Evolutionary conservation across 2,329 filamentous ascomycete species (phyloP).

Genomic region (Penicillium sp.): DNA sequence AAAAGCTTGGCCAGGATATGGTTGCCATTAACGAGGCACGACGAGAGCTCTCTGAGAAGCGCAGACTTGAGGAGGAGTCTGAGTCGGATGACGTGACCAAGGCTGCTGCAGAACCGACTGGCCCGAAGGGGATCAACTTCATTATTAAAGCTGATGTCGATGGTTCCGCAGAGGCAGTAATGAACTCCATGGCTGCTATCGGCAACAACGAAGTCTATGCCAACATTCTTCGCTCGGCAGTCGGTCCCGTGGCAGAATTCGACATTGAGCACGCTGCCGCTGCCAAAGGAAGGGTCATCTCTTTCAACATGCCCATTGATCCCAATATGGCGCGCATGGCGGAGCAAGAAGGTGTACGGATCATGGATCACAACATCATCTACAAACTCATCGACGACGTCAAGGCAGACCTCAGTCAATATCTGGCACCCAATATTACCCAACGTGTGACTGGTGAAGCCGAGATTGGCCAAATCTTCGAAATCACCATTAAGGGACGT

Average conservation of each 20-base stretch:
- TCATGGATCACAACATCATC: constrained; percentile 75
- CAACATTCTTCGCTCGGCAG: constrained; percentile 71
- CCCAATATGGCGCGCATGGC: constrained; percentile 68
- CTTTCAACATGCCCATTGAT: constrained; percentile 77
- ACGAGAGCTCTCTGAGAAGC: constrained; percentile 58
- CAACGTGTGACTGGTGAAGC: constrained; percentile 81
- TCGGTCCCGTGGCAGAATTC: constrained; percentile 78
- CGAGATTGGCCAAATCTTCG: constrained; percentile 78
- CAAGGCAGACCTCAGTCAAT: constrained; percentile 62
- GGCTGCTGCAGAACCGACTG: constrained; percentile 44
- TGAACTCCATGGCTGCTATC: constrained; percentile 71
- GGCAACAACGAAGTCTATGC: constrained; percentile 82
- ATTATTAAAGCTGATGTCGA: constrained; percentile 90
- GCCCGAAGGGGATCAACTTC: constrained; percentile 67
- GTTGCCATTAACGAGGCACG: constrained; percentile 73
- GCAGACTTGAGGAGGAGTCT: constrained; percentile 32
- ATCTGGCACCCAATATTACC: constrained; percentile 65
- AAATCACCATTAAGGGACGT: constrained; percentile 74
- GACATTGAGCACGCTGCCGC: constrained; percentile 85
- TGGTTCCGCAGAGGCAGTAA: constrained; percentile 88
- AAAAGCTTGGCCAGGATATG: constrained; percentile 66
- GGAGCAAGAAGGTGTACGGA: constrained; percentile 67
- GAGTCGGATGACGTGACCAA: constrained; percentile 35
- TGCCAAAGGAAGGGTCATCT: constrained; percentile 73
- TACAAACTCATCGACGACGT: constrained; percentile 53